Evolutionary conservation across 495 filamentous ascomycete species (phyloP).

Genomic region (Trichocladium antarcticum): DNA sequence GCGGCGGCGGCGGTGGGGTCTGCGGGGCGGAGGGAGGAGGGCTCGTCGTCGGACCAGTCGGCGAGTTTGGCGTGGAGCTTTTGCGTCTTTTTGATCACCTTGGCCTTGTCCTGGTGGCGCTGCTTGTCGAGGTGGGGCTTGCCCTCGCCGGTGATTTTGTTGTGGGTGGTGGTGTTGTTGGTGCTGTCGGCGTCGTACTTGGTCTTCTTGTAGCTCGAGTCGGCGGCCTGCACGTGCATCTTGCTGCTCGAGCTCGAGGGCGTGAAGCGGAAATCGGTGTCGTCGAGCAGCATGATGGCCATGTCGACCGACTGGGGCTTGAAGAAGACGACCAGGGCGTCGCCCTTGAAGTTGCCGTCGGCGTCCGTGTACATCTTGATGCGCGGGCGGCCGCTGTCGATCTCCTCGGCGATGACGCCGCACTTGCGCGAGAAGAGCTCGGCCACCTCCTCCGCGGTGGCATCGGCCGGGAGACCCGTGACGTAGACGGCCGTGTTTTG

Average conservation of each 20-base stretch:
- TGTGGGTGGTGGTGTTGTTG: conserved; percentile 22
- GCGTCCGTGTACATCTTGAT: conserved; percentile 89
- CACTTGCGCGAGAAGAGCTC: conserved; percentile 73
- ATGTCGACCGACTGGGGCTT: conserved; percentile 79
- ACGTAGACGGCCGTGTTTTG: conserved; percentile 89
- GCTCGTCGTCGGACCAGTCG: conserved; percentile 87
- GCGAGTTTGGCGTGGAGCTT: conserved; percentile 80
- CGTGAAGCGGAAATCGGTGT: conserved; percentile 68
- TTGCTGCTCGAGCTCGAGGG: conserved; percentile 39
- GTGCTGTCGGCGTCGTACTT: conserved; percentile 29
- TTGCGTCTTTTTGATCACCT: conserved; percentile 80
- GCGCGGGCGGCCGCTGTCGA: conserved; percentile 70
- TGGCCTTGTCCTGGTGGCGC: conserved; percentile 26
- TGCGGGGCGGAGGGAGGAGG: conserved; percentile 11
- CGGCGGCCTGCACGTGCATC: conserved; percentile 77
- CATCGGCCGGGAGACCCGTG: conserved; percentile 70
- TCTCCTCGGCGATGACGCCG: conserved; percentile 89
- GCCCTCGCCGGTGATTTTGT: conserved; percentile 7
- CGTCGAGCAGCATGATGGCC: conserved; percentile 86
- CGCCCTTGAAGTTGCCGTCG: conserved; percentile 77
- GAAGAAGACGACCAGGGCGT: conserved; percentile 88
- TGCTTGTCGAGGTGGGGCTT: neutral
- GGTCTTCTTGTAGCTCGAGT: conserved; percentile 75
- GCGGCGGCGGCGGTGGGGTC: conserved; percentile 21
- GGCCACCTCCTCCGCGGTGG: conserved; percentile 64